Evolutionary conservation across 179 eudicot species (phyloP).

Genomic region (Silene noctiflora): DNA sequence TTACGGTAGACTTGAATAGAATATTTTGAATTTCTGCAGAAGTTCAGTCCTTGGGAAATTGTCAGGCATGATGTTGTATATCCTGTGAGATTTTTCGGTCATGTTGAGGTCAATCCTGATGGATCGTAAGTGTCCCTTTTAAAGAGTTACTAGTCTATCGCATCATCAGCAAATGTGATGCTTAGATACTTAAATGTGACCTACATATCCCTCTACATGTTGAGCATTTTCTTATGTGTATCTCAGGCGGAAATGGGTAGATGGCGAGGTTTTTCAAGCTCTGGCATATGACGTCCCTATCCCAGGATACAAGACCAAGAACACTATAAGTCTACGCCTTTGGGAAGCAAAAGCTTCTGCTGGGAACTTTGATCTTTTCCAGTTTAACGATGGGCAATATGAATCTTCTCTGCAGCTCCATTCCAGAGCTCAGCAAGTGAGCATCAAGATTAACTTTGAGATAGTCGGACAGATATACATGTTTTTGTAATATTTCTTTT

Average conservation of each 20-base stretch:
- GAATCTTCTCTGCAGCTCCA: conserved; percentile 84
- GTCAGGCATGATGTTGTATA: conserved; percentile 87
- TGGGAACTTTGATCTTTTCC: conserved; percentile 72
- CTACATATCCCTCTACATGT: not conserved
- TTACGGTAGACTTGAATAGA: conserved; percentile 10
- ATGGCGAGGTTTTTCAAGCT: conserved; percentile 90
- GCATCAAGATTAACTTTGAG: conserved; percentile 6
- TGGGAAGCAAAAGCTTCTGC: conserved; percentile 98
- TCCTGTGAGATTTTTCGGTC: conserved; percentile 94
- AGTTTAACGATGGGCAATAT: conserved; percentile 90
- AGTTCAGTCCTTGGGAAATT: conserved; percentile 98
- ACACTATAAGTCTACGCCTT: conserved; percentile 91
- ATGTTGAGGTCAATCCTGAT: conserved; percentile 68
- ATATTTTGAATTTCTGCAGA: conserved; percentile 45
- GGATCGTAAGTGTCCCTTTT: conserved; percentile 66
- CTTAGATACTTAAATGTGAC: not conserved
- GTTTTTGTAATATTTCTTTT: conserved; percentile 4
- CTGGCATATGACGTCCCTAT: conserved; percentile 96
- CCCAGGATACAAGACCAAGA: conserved; percentile 95
- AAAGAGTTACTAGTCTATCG: not conserved
- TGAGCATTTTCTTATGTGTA: conserved; percentile 9
- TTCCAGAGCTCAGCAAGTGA: conserved; percentile 84
- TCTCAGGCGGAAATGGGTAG: conserved; percentile 87
- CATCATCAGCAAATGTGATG: conserved; percentile 1
- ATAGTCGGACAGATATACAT: not conserved